Conservation (phyloP, 73 alveolate genomes). For the Paramecium tetraurelia region DNA sequence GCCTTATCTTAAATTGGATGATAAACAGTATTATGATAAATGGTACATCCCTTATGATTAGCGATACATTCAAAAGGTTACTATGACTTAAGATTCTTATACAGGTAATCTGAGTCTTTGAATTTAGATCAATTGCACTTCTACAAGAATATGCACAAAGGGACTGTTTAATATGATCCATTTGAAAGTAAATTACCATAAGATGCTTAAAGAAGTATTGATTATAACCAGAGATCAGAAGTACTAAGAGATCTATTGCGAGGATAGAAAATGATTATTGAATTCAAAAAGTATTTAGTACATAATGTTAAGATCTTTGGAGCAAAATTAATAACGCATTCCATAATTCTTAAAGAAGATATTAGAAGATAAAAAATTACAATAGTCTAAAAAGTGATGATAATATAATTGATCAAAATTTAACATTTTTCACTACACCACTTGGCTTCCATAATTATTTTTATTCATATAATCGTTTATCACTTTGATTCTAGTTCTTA, state of each 20-base stretch:
- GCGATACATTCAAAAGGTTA: not conserved
- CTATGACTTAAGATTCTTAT: not conserved
- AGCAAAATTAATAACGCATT: not conserved
- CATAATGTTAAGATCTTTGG: not conserved
- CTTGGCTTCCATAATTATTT: not conserved
- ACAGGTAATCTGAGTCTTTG: not conserved
- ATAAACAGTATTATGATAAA: slow-evolving; percentile 16
- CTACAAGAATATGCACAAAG: slow-evolving; percentile 1
- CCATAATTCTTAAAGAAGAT: not conserved
- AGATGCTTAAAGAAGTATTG: slow-evolving; percentile 7
- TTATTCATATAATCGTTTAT: not conserved
- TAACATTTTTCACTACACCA: not conserved
- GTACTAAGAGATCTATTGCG: not conserved
- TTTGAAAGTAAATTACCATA: not conserved
- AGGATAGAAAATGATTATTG: not conserved
- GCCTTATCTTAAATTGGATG: slow-evolving; percentile 12
- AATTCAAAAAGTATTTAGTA: not conserved
- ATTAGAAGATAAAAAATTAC: not conserved
- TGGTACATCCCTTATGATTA: slow-evolving; percentile 51
- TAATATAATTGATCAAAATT: not conserved
- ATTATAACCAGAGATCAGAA: not conserved
- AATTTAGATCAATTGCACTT: not conserved
- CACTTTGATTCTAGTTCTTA: not conserved
- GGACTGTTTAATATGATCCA: not conserved
- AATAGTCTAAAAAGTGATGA: not conserved